Conservation (phyloP, 148 eudicot genomes). For the Vaccinium corymbosum region DNA sequence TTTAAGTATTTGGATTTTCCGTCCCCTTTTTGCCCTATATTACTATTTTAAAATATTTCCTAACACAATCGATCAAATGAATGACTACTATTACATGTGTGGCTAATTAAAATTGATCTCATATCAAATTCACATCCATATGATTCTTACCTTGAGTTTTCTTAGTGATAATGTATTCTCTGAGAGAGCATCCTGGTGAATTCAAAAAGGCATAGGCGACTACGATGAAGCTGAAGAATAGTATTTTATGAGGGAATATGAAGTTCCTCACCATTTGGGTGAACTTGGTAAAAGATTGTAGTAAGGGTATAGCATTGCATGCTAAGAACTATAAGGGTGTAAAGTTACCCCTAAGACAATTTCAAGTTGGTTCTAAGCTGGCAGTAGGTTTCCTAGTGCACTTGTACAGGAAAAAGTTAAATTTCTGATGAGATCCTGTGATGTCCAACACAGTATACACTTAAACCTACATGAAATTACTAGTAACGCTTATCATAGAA, state of each 20-base stretch:
- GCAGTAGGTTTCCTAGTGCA: not conserved
- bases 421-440: too few relatives aligned
- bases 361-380: not conserved
- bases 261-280: too few relatives aligned
- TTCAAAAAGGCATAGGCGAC: not conserved
- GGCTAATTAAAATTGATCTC: not conserved
- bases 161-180: not conserved
- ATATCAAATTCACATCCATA: not conserved
- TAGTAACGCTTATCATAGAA: too few relatives aligned
- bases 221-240: too few relatives aligned
- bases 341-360: not conserved
- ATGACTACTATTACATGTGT: not conserved
- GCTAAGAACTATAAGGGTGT: too few relatives aligned
- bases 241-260: too few relatives aligned
- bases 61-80: not conserved
- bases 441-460: too few relatives aligned
- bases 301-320: too few relatives aligned
- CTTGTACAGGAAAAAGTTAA: not conserved
- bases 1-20: not conserved
- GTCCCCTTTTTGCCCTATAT: not conserved
- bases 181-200: not conserved
- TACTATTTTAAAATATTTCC: not conserved
- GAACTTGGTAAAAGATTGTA: too few relatives aligned
- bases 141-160: not conserved
- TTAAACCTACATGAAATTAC: too few relatives aligned